These are phyloP conservation scores for Eutrema yunnanense DNA, from an alignment of 345 rosid genomes.

Conservation along the genomic window DNA sequence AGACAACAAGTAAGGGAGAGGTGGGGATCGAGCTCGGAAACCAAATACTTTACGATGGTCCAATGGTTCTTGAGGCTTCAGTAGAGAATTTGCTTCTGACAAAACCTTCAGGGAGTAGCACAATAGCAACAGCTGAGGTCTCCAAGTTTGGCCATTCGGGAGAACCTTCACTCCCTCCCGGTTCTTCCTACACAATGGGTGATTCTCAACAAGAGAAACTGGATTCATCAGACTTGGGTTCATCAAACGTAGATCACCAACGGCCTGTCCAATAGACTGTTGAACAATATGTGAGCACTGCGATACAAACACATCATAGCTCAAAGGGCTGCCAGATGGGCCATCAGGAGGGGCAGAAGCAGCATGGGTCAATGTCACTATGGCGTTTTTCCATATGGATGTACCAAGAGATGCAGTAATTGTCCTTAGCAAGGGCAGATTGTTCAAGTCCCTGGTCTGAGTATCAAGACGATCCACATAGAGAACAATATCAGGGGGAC, in stretches of 20 bases:
- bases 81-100: slow-evolving; percentile 68
- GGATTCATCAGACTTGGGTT: slow-evolving; percentile 90
- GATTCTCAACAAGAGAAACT: slow-evolving; percentile 86
- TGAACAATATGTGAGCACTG: slow-evolving; percentile 92
- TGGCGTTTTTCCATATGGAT: slow-evolving; percentile 81
- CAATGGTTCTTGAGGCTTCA: slow-evolving; percentile 76
- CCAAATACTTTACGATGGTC: slow-evolving; percentile 87
- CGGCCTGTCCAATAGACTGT: slow-evolving; percentile 90
- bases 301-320: slow-evolving; percentile 85
- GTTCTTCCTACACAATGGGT: slow-evolving; percentile 76
- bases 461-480: slow-evolving; percentile 86
- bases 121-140: slow-evolving; percentile 69
- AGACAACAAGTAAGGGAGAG: slow-evolving; percentile 89
- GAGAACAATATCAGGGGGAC: slow-evolving; percentile 79
- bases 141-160: slow-evolving; percentile 89
- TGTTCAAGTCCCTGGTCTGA: slow-evolving; percentile 81
- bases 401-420: slow-evolving; percentile 65
- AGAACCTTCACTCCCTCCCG: slow-evolving; percentile 87
- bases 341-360: slow-evolving; percentile 98
- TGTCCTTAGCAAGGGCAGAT: slow-evolving; percentile 66
- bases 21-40: slow-evolving; percentile 75
- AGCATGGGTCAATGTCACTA: slow-evolving; percentile 88
- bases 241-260: slow-evolving; percentile 88
- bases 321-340: slow-evolving; percentile 79
- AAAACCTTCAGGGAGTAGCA: slow-evolving; percentile 80